These are phyloP conservation scores for Prototheca wickerhamii DNA, from an alignment of 163 green algal species.

Conservation along the genomic window DNA sequence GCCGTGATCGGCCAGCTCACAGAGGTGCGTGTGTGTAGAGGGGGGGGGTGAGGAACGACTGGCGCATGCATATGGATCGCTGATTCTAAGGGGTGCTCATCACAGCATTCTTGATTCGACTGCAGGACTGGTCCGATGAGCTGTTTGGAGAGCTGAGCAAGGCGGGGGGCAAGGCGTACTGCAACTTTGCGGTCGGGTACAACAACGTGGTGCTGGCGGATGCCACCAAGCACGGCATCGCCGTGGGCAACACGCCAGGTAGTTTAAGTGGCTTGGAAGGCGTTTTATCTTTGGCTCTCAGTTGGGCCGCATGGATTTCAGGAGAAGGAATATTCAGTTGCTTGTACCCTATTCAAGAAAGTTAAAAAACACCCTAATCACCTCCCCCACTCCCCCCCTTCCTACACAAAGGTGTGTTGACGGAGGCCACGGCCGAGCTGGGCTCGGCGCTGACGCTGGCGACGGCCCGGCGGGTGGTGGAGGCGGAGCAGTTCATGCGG, in stretches of 20 bases:
- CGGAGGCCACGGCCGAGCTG: conserved; percentile 95
- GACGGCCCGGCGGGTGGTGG: conserved; percentile 76
- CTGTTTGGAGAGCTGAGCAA: conserved; percentile 79
- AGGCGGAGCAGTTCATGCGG: conserved; percentile 96
- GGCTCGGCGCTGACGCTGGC: conserved; percentile 85
- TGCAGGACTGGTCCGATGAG: conserved; percentile 79
- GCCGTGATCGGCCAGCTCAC: conserved; percentile 95
- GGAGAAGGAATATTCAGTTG: background rate
- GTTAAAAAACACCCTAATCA: background rate
- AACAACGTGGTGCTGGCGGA: conserved; percentile 93
- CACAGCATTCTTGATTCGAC: background rate
- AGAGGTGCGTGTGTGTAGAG: conserved; percentile 47
- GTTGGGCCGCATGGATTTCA: background rate
- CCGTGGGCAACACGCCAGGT: conserved; percentile 95
- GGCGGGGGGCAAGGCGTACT: conserved; percentile 81
- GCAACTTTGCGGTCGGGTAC: conserved; percentile 97
- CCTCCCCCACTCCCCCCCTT: background rate
- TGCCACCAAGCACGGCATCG: conserved; percentile 80
- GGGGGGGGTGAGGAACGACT: background rate
- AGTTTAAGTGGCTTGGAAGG: no score
- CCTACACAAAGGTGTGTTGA: conserved; percentile 72
- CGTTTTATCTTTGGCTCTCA: background rate
- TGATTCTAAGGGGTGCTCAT: background rate
- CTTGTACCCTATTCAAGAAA: background rate
- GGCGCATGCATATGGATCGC: background rate